Evolutionary conservation across 2,329 filamentous ascomycete genomes (phyloP), one percentile per base, ranked within the genome.

Genomic region (Cordyceps cateniannulata): DNA sequence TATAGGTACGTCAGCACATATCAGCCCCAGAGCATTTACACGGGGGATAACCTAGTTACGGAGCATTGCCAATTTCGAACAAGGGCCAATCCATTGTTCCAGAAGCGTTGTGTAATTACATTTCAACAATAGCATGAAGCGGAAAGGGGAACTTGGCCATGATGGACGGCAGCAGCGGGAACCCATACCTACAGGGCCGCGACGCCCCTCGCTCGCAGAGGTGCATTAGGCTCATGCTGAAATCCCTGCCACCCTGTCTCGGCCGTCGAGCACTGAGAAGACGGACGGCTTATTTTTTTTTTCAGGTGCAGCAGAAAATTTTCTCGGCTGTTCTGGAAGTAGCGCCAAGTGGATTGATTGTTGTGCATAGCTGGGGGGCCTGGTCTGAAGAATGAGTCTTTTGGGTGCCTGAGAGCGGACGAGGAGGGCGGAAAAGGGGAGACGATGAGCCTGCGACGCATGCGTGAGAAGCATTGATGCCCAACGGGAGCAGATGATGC

Each of bases 211-310:
- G 22, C 42, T 18, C 18, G 22, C 40, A 45, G 42, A 45, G 42
- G 47, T 59, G 49, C 57, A 59, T 59, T 59, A 59, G 57, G 57
- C 57, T 53, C 57, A 53, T 53, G 57, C 49, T 42, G 25, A 20
- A 44, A 45, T 45, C 42, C 42, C 42, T 45, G 42, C n/a, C n/a
- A 9, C 8, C n/a, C 48, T 53, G 48, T 53, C 57, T 53, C 49
- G 47, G 56, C 47, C 47, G 56, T 50, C 24, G 35, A 53, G 54
- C 29, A 32, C 8, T 6, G 40, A 42, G 40, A 42, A n/a, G 52
- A 45, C 27, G 25, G 52, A 32, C 10, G 29, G 16, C n/a, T 35
- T 32, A 12, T 18, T 20, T 24, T 32, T 25, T 44, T 22, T 44
- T 44, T 45, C 40, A 40, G 44, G 29, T 49, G 54, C 44, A 57